Percentiles rank a stretch among this genome's conserved stretches.
Evolutionary conservation across 2,329 filamentous ascomycete species (phyloP).

Genomic region (Cladosporium cucumerinum): DNA sequence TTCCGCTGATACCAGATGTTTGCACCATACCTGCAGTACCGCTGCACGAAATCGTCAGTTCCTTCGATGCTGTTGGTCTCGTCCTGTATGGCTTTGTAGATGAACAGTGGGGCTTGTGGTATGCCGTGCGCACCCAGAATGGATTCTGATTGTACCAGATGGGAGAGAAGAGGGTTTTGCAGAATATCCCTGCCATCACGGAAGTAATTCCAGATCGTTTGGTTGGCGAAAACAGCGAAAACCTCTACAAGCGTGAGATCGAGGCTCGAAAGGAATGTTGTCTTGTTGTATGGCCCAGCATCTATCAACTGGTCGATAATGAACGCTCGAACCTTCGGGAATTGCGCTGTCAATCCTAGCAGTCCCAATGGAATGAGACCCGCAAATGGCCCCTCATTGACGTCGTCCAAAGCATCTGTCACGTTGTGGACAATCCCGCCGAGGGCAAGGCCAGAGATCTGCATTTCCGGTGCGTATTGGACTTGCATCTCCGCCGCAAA

Average conservation of each 20-base stretch:
- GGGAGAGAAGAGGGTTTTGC: constrained; percentile 25
- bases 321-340: constrained; percentile 30
- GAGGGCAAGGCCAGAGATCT: constrained; percentile 48
- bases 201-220: constrained; percentile 44
- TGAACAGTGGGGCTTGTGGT: constrained; percentile 48
- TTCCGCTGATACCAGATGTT: constrained; percentile 48
- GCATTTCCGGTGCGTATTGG: constrained; percentile 53
- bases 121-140: constrained; percentile 41
- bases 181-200: constrained; percentile 32
- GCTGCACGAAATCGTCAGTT: constrained; percentile 43
- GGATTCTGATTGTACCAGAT: constrained; percentile 31
- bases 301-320: constrained; percentile 30
- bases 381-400: constrained; percentile 31
- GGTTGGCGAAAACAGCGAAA: constrained; percentile 29
- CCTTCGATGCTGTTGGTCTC: constrained; percentile 44
- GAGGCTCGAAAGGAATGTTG: constrained; percentile 32
- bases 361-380: constrained; percentile 36
- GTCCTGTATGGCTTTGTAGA: constrained; percentile 51
- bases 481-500: constrained; percentile 53
- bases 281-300: constrained; percentile 34
- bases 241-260: constrained; percentile 30
- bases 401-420: constrained; percentile 35
- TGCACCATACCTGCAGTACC: constrained; percentile 42
- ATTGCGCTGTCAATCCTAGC: constrained; percentile 37
- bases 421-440: constrained; percentile 49